phyloP scores from a whole-genome alignment of 139 green algal genomes.

The Pseudopediastrum boryanum region DNA sequence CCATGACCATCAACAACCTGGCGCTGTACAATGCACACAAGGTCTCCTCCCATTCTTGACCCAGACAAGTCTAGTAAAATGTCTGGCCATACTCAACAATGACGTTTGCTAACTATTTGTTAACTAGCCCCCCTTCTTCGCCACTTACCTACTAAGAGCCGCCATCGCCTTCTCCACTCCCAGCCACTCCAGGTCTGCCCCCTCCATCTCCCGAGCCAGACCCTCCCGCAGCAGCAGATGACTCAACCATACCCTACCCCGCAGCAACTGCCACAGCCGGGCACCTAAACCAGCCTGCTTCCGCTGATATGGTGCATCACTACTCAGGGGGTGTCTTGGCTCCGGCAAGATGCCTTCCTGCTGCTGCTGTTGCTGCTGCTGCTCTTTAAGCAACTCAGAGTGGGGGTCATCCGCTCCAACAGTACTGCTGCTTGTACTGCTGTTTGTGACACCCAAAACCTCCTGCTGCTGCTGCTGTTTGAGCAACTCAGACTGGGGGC shows the following conservation, averaged over 20 bases:
- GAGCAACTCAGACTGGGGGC: not conserved
- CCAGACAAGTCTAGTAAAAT: too few relatives aligned
- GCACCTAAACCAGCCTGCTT: not conserved
- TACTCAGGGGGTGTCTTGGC: too few relatives aligned
- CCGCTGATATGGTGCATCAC: not conserved
- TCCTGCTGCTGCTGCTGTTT: not conserved
- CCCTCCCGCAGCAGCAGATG: slow-evolving; percentile 17
- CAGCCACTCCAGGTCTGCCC: slow-evolving; percentile 25
- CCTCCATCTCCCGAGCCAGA: not conserved
- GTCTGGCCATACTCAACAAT: too few relatives aligned
- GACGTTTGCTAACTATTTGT: too few relatives aligned
- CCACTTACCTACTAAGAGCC: too few relatives aligned
- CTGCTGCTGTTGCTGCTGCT: not conserved
- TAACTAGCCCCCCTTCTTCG: too few relatives aligned
- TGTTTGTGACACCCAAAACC: not conserved
- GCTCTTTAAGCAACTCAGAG: not conserved
- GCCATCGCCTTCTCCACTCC: slow-evolving; percentile 10
- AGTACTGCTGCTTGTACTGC: not conserved
- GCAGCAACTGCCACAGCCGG: not conserved
- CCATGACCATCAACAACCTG: too few relatives aligned
- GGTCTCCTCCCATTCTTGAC: too few relatives aligned
- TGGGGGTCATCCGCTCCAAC: too few relatives aligned
- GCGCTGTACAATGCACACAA: too few relatives aligned
- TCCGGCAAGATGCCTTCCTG: too few relatives aligned
- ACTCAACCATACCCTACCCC: not conserved